Percentiles rank a stretch among this genome's conserved stretches.
phyloP scores from a whole-genome alignment of 176 grass and related monocot species.

The Stipa capillata region DNA sequence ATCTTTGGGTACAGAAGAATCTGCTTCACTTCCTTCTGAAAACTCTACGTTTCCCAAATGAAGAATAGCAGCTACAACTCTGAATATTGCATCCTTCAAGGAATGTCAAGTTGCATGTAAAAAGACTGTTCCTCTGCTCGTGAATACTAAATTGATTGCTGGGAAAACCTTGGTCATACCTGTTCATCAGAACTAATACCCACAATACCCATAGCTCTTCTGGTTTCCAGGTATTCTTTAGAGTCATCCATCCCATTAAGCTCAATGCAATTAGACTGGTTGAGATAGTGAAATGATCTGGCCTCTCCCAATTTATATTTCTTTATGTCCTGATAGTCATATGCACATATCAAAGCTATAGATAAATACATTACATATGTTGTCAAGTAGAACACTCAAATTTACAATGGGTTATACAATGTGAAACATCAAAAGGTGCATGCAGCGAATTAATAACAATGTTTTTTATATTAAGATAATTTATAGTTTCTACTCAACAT shows the following conservation, averaged over 20 bases:
- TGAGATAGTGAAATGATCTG: conserved; percentile 84
- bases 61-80: conserved; percentile 91
- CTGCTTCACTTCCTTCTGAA: conserved; percentile 64
- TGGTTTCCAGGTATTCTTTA: conserved; percentile 73
- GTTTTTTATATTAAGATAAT: neutral
- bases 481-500: neutral
- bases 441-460: neutral
- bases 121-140: neutral
- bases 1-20: conserved; percentile 85
- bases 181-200: conserved; percentile 77
- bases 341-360: conserved; percentile 7
- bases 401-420: neutral
- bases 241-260: conserved; percentile 86
- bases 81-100: conserved; percentile 90
- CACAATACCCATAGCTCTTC: conserved; percentile 83
- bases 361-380: neutral
- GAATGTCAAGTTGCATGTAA: neutral
- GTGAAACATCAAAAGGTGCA: neutral
- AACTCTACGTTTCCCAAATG: conserved; percentile 93
- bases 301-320: conserved; percentile 80
- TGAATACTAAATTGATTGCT: neutral
- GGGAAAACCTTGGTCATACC: conserved; percentile 32
- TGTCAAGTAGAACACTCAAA: neutral
- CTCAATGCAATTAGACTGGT: conserved; percentile 83
- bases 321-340: conserved; percentile 41